Base-by-base conservation (phyloP, 345 rosid genomes). In the Laguncularia racemosa region DNA sequence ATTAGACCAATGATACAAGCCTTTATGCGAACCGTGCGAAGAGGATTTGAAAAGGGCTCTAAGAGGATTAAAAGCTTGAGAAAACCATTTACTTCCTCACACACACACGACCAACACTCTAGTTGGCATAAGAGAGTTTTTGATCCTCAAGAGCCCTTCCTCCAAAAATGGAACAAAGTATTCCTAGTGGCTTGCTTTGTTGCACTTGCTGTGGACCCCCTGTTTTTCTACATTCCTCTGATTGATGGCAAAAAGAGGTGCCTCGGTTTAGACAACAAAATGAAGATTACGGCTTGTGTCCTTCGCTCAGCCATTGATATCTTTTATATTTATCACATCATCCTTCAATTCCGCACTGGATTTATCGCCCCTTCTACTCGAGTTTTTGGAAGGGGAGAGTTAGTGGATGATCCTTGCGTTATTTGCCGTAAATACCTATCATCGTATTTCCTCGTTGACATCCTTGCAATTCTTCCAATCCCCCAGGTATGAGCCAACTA, bases 361-460 rank as follows among this genome's bases (percentile, higher is more conserved):
- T 86, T 78, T 57, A 71, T 89, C 8, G 74, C 95, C 57, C 89
- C 89, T 59, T 59, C 85, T 66, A 85, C 96, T 11, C 81, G 95
- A 23, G 95, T 84, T 3, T 82, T 89, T 28, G 96, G 96, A 46
- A 81, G 95, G 71, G 97, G 97, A 3, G 97, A 75, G 56, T 59
- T 89, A 68, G 75, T 82, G 7, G 78, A 83, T 20, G 95, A 86
- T 75, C 80, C 80, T 52, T 17, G 23, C 44, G 54, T 66, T 1
- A 78, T 90, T 28, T 83, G 86, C 0, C 43, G 50, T 15, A 78
- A 78, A 65, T 89, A 89, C 46, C 20, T 89, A 43, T 63, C 73
- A 1, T 60, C 83, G 0, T 61, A 71, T 58, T 83, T 86, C 69
- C 44, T 84, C 51, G 53, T 90, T 47, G 95, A 90, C 64, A 17